Percentiles rank a stretch among this genome's conserved stretches.
These are phyloP conservation scores for Talaromyces sp. DNA, from an alignment of 2,329 filamentous ascomycete species.

Conservation along the genomic window DNA sequence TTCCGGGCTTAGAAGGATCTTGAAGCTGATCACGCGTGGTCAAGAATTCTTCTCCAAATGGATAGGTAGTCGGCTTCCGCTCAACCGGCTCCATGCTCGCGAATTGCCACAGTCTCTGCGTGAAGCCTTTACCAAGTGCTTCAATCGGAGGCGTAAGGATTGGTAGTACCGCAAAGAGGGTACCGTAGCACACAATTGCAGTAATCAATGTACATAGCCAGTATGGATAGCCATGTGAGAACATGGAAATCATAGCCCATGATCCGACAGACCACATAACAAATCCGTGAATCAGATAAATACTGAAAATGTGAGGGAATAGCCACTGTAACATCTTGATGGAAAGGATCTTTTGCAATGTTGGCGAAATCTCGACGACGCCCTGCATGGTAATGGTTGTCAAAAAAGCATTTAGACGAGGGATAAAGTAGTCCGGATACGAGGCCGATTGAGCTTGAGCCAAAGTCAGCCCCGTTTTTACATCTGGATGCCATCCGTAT, in stretches of 20 bases:
- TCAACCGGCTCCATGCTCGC: slow-evolving; percentile 19
- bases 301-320: slow-evolving; percentile 51
- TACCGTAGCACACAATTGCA: slow-evolving; percentile 22
- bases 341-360: slow-evolving; percentile 43
- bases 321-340: slow-evolving; percentile 39
- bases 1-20: neutral
- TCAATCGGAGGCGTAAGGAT: slow-evolving; percentile 25
- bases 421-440: slow-evolving; percentile 46
- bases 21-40: slow-evolving; percentile 6
- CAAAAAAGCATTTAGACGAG: slow-evolving; percentile 44
- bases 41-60: slow-evolving; percentile 20
- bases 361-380: slow-evolving; percentile 35
- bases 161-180: slow-evolving; percentile 21
- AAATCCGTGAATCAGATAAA: slow-evolving; percentile 48
- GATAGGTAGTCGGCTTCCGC: slow-evolving; percentile 21
- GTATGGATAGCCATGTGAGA: slow-evolving; percentile 23
- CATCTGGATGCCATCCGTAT: slow-evolving; percentile 45
- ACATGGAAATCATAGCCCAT: slow-evolving; percentile 23
- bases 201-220: slow-evolving; percentile 25
- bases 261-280: slow-evolving; percentile 32
- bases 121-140: slow-evolving; percentile 21
- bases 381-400: slow-evolving; percentile 37
- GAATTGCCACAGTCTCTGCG: slow-evolving; percentile 19
- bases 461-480: slow-evolving; percentile 36
- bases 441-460: slow-evolving; percentile 32